Conservation (phyloP, 2,329 filamentous ascomycete species). For the Aureobasidium sp. region DNA sequence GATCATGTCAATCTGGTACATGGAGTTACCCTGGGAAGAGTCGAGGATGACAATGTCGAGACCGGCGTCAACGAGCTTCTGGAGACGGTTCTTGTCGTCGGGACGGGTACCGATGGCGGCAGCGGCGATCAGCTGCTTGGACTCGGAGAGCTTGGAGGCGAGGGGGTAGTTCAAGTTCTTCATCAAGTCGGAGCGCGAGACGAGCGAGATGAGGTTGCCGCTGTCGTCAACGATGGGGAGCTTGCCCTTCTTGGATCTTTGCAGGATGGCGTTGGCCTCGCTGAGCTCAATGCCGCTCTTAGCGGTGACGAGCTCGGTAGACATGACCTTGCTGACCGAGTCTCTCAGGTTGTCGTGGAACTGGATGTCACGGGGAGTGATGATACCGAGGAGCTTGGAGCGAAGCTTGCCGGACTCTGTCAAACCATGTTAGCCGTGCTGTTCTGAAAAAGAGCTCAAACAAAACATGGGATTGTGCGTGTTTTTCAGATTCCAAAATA, state of each 20-base stretch:
- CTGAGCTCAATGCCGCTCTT: constrained; percentile 69
- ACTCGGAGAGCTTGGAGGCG: constrained; percentile 90
- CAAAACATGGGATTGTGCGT: background rate
- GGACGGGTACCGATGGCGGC: constrained; percentile 92
- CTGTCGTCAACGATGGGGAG: constrained; percentile 42
- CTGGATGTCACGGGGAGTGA: constrained; percentile 96
- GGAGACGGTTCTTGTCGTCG: constrained; percentile 79
- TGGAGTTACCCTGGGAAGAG: constrained; percentile 94
- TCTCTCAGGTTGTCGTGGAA: constrained; percentile 71
- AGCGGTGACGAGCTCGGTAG: constrained; percentile 86
- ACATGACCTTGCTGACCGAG: constrained; percentile 84
- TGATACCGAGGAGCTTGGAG: constrained; percentile 93
- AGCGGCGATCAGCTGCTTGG: constrained; percentile 93
- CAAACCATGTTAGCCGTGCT: constrained; percentile 3
- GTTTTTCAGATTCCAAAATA: constrained; percentile 16
- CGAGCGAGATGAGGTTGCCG: constrained; percentile 61
- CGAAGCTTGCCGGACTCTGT: constrained; percentile 84
- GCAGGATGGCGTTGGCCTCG: constrained; percentile 88
- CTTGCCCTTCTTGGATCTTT: constrained; percentile 88
- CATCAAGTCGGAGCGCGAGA: constrained; percentile 90
- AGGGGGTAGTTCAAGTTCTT: constrained; percentile 98
- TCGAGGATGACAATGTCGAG: constrained; percentile 93
- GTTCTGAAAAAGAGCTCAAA: background rate
- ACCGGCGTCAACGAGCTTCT: constrained; percentile 85
- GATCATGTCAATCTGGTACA: constrained; percentile 98